Conservation (phyloP, 805 yeast species). For the Sugiyamaella lignohabitans region DNA sequence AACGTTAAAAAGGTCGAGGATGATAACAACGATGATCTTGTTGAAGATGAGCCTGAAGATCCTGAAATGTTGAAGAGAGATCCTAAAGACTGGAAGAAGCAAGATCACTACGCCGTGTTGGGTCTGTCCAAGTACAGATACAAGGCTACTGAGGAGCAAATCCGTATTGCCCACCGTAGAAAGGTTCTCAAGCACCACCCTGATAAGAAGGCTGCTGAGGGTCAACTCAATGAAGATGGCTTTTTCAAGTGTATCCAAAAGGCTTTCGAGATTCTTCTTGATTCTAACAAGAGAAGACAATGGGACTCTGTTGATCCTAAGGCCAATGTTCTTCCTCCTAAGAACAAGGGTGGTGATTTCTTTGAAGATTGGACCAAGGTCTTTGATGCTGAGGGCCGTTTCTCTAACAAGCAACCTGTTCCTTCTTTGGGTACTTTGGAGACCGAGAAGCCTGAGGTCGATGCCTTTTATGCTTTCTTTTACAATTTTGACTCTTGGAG, state of each 20-base stretch:
- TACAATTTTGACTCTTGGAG: conserved; percentile 96
- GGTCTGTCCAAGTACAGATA: conserved; percentile 88
- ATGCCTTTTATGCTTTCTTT: conserved; percentile 85
- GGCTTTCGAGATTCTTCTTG: conserved; percentile 85
- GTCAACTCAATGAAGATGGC: conserved; percentile 79
- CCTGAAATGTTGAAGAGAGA: conserved; percentile 79
- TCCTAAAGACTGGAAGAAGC: conserved; percentile 97
- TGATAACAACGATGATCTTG: conserved; percentile 44
- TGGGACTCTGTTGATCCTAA: conserved; percentile 89
- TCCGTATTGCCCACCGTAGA: conserved; percentile 94
- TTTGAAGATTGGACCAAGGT: conserved; percentile 89
- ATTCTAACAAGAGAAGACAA: conserved; percentile 81
- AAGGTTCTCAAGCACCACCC: conserved; percentile 97
- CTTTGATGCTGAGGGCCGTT: conserved; percentile 83
- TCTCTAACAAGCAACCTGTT: conserved; percentile 85
- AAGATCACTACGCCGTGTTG: conserved; percentile 92
- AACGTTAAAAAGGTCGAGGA: conserved; percentile 70
- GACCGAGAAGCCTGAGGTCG: conserved; percentile 73
- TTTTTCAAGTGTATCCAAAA: conserved; percentile 97
- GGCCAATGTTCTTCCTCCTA: conserved; percentile 81
- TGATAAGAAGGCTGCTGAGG: conserved; percentile 91
- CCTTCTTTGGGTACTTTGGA: conserved; percentile 69
- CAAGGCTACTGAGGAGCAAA: conserved; percentile 86
- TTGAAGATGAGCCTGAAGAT: conserved; percentile 57
- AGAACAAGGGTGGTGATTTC: conserved; percentile 62